A percentile compares a stretch with the other conserved stretches of the same genome.
Evolutionary conservation across 768 basidiomycete genomes (phyloP).

Genomic region (Gymnopilus junonius): DNA sequence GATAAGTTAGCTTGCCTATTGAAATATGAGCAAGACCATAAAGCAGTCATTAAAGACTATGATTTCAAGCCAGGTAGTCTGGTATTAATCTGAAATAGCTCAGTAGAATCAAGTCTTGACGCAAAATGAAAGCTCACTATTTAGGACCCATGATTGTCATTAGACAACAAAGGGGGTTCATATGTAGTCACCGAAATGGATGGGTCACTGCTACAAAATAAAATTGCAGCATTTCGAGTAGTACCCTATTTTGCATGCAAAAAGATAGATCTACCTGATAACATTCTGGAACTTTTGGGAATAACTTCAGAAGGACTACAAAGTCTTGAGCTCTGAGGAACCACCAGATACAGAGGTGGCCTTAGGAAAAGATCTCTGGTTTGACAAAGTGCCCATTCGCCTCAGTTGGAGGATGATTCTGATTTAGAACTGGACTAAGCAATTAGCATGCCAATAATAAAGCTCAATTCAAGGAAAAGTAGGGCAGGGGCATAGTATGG

Average conservation of each 20-base stretch:
- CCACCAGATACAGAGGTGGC: too few relatives aligned
- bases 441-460: too few relatives aligned
- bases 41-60: slow-evolving; percentile 13
- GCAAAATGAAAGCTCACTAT: slow-evolving; percentile 35
- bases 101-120: slow-evolving; percentile 27
- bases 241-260: not conserved
- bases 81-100: slow-evolving; percentile 37
- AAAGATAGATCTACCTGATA: not conserved
- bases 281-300: not conserved
- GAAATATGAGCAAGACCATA: slow-evolving; percentile 5
- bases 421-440: too few relatives aligned
- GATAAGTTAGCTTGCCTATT: not conserved
- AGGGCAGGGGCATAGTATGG: too few relatives aligned
- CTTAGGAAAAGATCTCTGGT: too few relatives aligned
- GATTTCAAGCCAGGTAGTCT: slow-evolving; percentile 36
- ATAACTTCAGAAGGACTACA: not conserved
- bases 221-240: not conserved
- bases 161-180: slow-evolving; percentile 28
- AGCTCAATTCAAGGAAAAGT: too few relatives aligned
- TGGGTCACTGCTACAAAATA: not conserved
- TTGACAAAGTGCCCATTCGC: too few relatives aligned
- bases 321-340: not conserved
- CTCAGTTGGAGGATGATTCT: too few relatives aligned
- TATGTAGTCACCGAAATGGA: slow-evolving; percentile 25
- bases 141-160: slow-evolving; percentile 41